A percentile compares a stretch with the other conserved stretches of the same genome.
These are phyloP conservation scores for Straminergon stramineum DNA, from an alignment of 225 moss, liverwort and hornwort genomes.

Conservation along the genomic window DNA sequence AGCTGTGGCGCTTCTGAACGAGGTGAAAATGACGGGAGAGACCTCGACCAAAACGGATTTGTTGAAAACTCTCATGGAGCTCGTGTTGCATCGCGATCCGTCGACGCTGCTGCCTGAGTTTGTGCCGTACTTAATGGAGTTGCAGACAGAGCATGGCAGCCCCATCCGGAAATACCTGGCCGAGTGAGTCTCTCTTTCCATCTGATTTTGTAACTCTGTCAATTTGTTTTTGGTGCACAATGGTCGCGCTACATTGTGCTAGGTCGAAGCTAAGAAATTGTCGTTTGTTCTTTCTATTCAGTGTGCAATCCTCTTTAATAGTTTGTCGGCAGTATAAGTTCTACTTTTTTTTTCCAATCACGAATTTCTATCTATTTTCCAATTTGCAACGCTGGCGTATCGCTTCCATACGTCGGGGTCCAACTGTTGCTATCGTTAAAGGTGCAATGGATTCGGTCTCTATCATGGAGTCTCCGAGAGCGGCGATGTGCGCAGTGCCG, in stretches of 20 bases:
- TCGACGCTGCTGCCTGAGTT: slow-evolving; percentile 67
- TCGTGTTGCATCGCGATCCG: slow-evolving; percentile 71
- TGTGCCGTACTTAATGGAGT: slow-evolving; percentile 82
- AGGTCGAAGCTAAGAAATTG: background rate
- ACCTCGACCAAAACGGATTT: slow-evolving; percentile 58
- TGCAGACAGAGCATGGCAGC: slow-evolving; percentile 77
- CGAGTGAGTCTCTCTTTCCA: slow-evolving; percentile 47
- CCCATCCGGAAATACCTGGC: slow-evolving; percentile 80
- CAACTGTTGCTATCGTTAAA: background rate
- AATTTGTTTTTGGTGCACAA: background rate
- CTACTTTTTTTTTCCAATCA: background rate
- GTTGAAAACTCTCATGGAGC: slow-evolving; percentile 80
- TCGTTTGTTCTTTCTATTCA: background rate
- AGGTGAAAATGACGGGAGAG: slow-evolving; percentile 74
- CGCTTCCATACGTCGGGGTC: background rate
- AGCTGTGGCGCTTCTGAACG: slow-evolving; percentile 62
- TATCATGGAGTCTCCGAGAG: background rate
- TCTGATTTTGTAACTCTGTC: background rate
- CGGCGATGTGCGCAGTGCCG: background rate
- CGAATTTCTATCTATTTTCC: background rate
- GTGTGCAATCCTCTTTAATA: background rate
- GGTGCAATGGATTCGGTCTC: background rate
- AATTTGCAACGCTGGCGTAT: background rate
- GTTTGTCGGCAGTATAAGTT: background rate
- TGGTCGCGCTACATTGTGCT: background rate